Conservation (phyloP, 208 protist genomes). For the Acanthamoeba polyphaga region DNA sequence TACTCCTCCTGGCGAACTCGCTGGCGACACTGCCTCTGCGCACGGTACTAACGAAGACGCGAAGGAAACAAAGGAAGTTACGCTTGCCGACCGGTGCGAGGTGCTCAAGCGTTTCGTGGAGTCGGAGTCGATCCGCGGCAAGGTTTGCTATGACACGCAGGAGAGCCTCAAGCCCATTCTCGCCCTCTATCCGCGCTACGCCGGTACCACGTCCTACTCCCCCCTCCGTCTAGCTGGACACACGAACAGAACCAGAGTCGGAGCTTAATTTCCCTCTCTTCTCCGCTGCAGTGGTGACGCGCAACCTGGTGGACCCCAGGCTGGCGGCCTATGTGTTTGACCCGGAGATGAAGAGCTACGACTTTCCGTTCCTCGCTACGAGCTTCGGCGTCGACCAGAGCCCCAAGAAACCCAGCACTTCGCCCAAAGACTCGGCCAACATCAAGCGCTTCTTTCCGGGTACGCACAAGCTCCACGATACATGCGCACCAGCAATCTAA, state of each 20-base stretch:
- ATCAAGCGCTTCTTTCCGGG: constrained; percentile 38
- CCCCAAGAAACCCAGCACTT: neutral
- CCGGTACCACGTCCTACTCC: neutral
- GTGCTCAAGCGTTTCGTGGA: constrained; percentile 29
- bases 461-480: neutral
- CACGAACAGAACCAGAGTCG: neutral
- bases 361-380: constrained; percentile 8
- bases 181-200: constrained; percentile 23
- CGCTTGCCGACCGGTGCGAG: constrained; percentile 5
- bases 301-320: constrained; percentile 41
- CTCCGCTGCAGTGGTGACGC: neutral
- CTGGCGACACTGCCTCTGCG: neutral
- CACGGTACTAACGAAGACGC: neutral
- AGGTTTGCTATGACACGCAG: constrained; percentile 57
- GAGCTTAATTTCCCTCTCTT: neutral
- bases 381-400: constrained; percentile 36
- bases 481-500: neutral
- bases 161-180: constrained; percentile 57
- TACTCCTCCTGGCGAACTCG: neutral
- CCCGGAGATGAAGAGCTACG: constrained; percentile 70
- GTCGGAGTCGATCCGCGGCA: neutral
- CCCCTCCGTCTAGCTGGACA: neutral
- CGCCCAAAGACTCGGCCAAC: constrained; percentile 37
- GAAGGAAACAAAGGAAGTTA: neutral
- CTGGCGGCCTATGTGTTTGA: constrained; percentile 61